Conservation (phyloP, 2,329 filamentous ascomycete species). For the Fusarium agapanthi region DNA sequence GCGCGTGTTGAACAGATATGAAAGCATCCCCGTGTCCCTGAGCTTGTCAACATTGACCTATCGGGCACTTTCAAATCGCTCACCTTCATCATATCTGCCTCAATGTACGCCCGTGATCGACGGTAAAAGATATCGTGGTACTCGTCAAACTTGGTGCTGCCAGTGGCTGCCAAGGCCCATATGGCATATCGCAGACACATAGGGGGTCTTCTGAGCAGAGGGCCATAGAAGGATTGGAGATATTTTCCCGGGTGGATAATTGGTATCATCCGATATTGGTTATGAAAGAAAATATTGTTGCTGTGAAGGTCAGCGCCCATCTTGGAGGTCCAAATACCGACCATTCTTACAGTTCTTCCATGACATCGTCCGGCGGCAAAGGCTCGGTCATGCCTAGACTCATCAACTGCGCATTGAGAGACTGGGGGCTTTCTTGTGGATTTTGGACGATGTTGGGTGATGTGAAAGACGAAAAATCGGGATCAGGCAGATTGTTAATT, state of each 20-base stretch:
- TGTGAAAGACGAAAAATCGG: constrained; percentile 23
- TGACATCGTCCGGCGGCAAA: constrained; percentile 78
- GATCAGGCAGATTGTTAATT: neutral
- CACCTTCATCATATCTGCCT: constrained; percentile 84
- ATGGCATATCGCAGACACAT: constrained; percentile 86
- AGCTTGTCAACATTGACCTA: neutral
- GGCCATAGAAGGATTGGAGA: constrained; percentile 74
- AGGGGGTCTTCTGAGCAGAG: constrained; percentile 79
- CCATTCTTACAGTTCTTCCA: constrained; percentile 77
- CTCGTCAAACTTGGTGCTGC: constrained; percentile 75
- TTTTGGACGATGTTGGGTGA: constrained; percentile 17
- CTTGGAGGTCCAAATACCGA: neutral
- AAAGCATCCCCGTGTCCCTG: constrained; percentile 80
- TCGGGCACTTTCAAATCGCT: neutral
- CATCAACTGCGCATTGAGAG: constrained; percentile 63
- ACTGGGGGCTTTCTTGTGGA: constrained; percentile 6
- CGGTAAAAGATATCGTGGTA: constrained; percentile 84
- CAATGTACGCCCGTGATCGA: constrained; percentile 81
- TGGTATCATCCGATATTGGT: constrained; percentile 75
- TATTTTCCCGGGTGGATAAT: constrained; percentile 83
- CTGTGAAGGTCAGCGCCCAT: constrained; percentile 51
- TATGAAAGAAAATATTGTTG: constrained; percentile 78
- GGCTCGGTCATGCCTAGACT: constrained; percentile 83
- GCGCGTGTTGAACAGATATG: constrained; percentile 80
- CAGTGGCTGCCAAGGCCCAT: constrained; percentile 80